Evolutionary conservation across 2,329 filamentous ascomycete genomes (phyloP), one percentile per base, ranked within the genome.

Genomic region (Raffaelea albimanens): DNA sequence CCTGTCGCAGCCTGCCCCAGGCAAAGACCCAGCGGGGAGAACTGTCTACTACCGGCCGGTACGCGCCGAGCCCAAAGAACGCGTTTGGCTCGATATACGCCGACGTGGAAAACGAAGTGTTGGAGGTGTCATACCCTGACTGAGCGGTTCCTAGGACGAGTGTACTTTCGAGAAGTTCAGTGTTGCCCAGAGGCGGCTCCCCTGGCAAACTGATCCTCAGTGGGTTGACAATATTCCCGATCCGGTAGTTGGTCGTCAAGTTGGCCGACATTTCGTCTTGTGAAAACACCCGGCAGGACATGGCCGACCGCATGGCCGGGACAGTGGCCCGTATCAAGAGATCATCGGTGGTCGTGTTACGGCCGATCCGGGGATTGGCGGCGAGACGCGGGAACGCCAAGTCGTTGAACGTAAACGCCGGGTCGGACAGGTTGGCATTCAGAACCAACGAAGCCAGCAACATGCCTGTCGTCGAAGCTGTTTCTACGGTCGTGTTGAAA

Each of bases 351-450:
- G 44, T 36, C 39, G 33, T 38, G 25, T 29, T 29, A n/a, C 36
- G 22, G 19, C 46, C 49, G 13, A 50, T 44, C 10, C 52, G 46
- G 5, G 50, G 41, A 25, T 50, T 50, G 18, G 59, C 14, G 10
- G 47, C 45, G 3, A 63, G 29, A 2, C 49, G 50, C 5, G 60
- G 61, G 21, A 64, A 53, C 31, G 56, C 58, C 34, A 64, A 53
- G 41, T 60, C 56, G 13, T 61, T 58, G 49, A 60, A 67, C 0
- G 67, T 69, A 40, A 65, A 68, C 0, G 45, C 43, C 0, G 67
- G 65, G 20, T 63, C 68, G 0, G 61, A 57, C 0, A 64, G 51
- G 39, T 66, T 63, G 3, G 56, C 60, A 0, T 57, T 53, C 2
- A 69, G 58, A 3, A 68, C 60, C 3, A 69, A 51, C 0, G 64